A percentile compares a stretch with the other conserved stretches of the same genome.
phyloP scores from a whole-genome alignment of 495 filamentous ascomycete genomes.

The Venustampulla echinocandica region DNA sequence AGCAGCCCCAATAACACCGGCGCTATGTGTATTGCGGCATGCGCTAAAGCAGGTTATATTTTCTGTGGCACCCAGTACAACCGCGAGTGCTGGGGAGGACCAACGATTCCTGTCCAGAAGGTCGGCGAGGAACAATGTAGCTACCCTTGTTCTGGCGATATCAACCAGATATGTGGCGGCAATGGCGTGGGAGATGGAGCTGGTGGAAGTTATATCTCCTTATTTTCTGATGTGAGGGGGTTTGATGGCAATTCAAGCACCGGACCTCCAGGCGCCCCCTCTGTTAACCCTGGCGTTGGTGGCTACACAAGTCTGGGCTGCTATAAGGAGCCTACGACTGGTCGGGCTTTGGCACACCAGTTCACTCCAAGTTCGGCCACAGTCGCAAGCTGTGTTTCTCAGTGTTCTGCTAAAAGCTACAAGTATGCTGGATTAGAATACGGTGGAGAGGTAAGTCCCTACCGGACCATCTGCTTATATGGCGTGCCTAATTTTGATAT shows the following conservation, averaged over 20 bases:
- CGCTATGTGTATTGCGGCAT: conserved; percentile 30
- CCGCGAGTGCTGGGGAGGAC: conserved; percentile 42
- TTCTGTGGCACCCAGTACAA: conserved; percentile 45
- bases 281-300: conserved; percentile 22
- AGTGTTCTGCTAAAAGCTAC: conserved; percentile 5
- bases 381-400: conserved; percentile 9
- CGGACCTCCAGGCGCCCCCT: conserved; percentile 12
- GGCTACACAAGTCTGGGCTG: conserved; percentile 23
- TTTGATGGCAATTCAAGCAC: conserved; percentile 7
- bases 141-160: conserved; percentile 28
- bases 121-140: conserved; percentile 29
- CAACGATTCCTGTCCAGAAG: conserved; percentile 21
- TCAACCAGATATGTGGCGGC: conserved; percentile 30
- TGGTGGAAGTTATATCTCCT: conserved; percentile 28
- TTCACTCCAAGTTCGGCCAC: conserved; percentile 32
- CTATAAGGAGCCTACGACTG: conserved; percentile 32
- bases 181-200: conserved; percentile 26
- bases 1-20: conserved; percentile 27
- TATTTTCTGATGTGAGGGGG: conserved; percentile 22
- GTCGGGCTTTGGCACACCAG: conserved; percentile 15
- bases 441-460: too few species aligned
- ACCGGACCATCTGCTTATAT: too few species aligned
- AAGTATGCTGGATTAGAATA: conserved; percentile 23
- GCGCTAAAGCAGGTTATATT: conserved; percentile 27
- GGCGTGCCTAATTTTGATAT: too few species aligned